These are phyloP conservation scores for Cutaneotrichosporon sp. DNA, from an alignment of 1,284 basidiomycete species.

Conservation along the genomic window DNA sequence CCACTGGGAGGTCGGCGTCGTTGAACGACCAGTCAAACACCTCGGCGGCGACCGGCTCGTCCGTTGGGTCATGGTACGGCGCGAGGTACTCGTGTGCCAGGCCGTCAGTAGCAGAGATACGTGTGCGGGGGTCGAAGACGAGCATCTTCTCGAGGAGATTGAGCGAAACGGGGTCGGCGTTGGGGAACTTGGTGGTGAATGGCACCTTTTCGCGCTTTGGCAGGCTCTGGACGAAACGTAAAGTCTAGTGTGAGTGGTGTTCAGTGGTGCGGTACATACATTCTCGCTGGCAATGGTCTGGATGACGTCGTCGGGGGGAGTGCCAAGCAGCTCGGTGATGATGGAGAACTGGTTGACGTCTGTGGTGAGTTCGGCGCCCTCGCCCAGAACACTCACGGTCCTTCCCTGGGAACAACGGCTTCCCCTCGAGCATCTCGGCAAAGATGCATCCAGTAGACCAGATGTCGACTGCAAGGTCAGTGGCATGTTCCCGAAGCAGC, in stretches of 20 bases:
- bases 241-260: constrained; percentile 59
- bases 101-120: constrained; percentile 90
- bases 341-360: constrained; percentile 99
- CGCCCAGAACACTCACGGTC: constrained; percentile 57
- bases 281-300: constrained; percentile 98
- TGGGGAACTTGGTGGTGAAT: constrained; percentile 89
- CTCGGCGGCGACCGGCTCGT: constrained; percentile 90
- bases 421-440: constrained; percentile 98
- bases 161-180: constrained; percentile 81
- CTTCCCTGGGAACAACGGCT: constrained; percentile 98
- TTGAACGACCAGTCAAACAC: constrained; percentile 99
- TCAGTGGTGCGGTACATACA: constrained; percentile 52
- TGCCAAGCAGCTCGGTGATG: constrained; percentile 96
- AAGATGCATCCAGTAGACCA: constrained; percentile 99
- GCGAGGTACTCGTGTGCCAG: constrained; percentile 90
- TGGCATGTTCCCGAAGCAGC: not conserved
- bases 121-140: constrained; percentile 94
- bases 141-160: constrained; percentile 98
- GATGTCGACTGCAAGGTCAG: constrained; percentile 66
- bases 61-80: constrained; percentile 97
- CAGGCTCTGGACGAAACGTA: constrained; percentile 96
- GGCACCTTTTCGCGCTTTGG: constrained; percentile 94
- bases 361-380: constrained; percentile 43
- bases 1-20: constrained; percentile 97
- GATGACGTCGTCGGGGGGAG: constrained; percentile 98